phyloP scores from a whole-genome alignment of 2,329 filamentous ascomycete genomes.

The Aureobasidium melanogenum region DNA sequence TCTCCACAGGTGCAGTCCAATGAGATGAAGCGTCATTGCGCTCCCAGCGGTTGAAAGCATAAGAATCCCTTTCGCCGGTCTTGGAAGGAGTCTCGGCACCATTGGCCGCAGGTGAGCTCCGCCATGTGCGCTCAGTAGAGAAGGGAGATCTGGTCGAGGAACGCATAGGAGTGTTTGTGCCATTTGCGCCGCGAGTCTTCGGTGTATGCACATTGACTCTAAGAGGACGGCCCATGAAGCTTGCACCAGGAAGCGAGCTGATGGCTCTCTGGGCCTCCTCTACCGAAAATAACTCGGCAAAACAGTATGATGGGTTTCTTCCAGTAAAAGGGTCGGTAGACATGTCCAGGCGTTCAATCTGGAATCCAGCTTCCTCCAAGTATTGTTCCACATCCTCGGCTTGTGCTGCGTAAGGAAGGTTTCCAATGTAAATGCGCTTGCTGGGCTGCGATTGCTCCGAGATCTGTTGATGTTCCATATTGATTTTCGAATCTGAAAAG shows the following conservation, averaged over 20 bases:
- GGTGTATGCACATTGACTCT: constrained; percentile 44
- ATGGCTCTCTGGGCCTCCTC: constrained; percentile 52
- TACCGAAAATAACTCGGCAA: constrained; percentile 55
- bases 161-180: background rate
- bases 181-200: constrained; percentile 4
- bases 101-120: background rate
- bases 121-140: constrained; percentile 1
- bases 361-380: constrained; percentile 34
- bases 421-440: constrained; percentile 42
- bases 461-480: constrained; percentile 2
- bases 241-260: constrained; percentile 44
- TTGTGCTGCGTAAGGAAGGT: constrained; percentile 47
- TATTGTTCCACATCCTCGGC: constrained; percentile 40
- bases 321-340: constrained; percentile 59
- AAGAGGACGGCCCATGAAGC: constrained; percentile 50
- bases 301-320: constrained; percentile 66
- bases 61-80: background rate
- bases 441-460: background rate
- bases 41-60: constrained; percentile 35
- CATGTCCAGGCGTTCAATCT: constrained; percentile 52
- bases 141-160: background rate
- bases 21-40: constrained; percentile 31
- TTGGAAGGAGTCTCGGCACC: background rate
- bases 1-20: constrained; percentile 22
- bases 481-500: background rate